These are phyloP conservation scores for Moesziomyces parantarcticus DNA, from an alignment of 1,284 basidiomycete genomes.

Conservation along the genomic window DNA sequence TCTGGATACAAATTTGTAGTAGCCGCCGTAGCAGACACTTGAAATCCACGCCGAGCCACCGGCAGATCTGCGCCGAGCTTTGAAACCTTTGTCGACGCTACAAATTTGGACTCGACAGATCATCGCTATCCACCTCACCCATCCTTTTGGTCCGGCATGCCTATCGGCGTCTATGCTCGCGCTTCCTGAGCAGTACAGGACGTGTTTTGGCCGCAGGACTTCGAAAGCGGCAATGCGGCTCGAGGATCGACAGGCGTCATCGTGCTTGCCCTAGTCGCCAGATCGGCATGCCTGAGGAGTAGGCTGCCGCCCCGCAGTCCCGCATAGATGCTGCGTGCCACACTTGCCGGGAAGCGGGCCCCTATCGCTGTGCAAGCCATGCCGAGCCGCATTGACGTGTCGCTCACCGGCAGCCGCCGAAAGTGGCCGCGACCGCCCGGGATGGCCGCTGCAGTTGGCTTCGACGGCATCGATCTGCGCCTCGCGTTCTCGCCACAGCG, in stretches of 20 bases:
- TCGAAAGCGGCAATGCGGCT: too few relatives aligned
- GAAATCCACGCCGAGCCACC: background rate
- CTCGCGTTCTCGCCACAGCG: background rate
- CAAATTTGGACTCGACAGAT: background rate
- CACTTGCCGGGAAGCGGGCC: too few relatives aligned
- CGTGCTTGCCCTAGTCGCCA: background rate
- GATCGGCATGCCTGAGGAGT: too few relatives aligned
- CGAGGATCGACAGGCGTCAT: background rate
- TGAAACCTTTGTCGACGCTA: background rate
- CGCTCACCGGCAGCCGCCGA: too few relatives aligned
- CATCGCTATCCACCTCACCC: background rate
- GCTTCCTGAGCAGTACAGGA: too few relatives aligned
- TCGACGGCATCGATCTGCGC: background rate
- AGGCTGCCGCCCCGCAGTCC: background rate
- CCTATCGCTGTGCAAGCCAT: too few relatives aligned
- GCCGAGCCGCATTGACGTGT: too few relatives aligned
- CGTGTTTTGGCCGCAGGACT: too few relatives aligned
- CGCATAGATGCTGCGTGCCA: background rate
- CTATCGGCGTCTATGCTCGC: background rate
- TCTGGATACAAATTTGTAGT: background rate
- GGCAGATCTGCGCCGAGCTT: background rate
- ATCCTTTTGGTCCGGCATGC: background rate
- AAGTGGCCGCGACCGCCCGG: too few relatives aligned
- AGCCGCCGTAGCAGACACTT: too few relatives aligned
- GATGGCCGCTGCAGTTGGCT: too few relatives aligned